Base-by-base conservation (phyloP, 768 basidiomycete genomes). In the Hypholoma sublateritium region DNA sequence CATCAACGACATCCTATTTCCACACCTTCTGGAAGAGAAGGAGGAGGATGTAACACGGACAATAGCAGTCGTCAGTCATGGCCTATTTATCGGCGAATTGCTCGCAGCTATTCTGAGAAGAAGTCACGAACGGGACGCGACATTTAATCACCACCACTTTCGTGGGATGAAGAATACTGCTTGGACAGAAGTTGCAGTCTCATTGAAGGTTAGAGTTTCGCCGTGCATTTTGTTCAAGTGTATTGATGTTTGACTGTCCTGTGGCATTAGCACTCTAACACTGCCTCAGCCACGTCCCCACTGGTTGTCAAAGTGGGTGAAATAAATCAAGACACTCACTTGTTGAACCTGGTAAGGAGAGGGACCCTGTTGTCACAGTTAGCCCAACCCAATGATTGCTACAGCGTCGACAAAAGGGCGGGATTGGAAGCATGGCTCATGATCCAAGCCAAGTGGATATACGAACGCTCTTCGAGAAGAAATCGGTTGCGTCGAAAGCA, bases 371-470 rank as follows among this genome's bases (percentile, higher is more conserved):
- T 34, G 48, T 11, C 50, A 19, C 41, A 6, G 8, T 39, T 24
- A 17, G 34, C 43, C 37, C 9, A 28, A 17, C 50, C 58, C 52
- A 50, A 58, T 22, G 16, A 53, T 5, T 36, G 34, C 56, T 41
- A 14, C 44, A 74, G 72, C 67, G 67, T 50, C 83, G 91, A 4
- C 91, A 94, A 68, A 82, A 79, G 57, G 90, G 89, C 2, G 91
- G 93, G 1, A 87, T 91, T 45, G 87, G 89, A 5, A 85, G 83
- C 46, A 68, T 80, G 12, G 81, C 86, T 1, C 80, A 87, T 65
- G 92, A 95, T 65, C 83, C 85, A 28, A 83, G 82, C 57, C 92
- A 95, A 67, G 77, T 81, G 59, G 84, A 88, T 65, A 88, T 95
- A 45, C 80, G 89, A 19, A 77, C 80, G 2, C 93, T 92, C 76